Conservation (phyloP, 2,329 filamentous ascomycete species). For the Parastagonospora avenae region DNA sequence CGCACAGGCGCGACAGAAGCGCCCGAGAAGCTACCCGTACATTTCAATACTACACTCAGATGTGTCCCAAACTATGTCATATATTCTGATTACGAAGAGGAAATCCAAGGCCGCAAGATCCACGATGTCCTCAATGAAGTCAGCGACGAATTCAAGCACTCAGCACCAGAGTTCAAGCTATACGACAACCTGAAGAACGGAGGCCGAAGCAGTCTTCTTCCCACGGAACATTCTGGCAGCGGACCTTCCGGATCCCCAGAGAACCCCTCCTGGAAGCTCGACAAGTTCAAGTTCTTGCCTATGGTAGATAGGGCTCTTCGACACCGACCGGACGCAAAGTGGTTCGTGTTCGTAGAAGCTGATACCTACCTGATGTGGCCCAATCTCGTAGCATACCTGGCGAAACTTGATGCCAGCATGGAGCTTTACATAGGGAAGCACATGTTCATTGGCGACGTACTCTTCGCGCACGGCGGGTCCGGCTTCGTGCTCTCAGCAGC, state of each 20-base stretch:
- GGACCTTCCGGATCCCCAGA: constrained; percentile 39
- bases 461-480: constrained; percentile 54
- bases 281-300: constrained; percentile 65
- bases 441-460: constrained; percentile 50
- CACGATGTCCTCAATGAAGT: constrained; percentile 54
- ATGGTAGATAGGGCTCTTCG: constrained; percentile 57
- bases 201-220: constrained; percentile 49
- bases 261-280: constrained; percentile 57
- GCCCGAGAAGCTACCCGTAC: constrained; percentile 62
- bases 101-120: constrained; percentile 57
- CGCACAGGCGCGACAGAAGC: constrained; percentile 66
- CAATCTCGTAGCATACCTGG: constrained; percentile 49
- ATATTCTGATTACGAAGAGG: constrained; percentile 64
- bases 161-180: constrained; percentile 58
- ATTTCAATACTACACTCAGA: constrained; percentile 61
- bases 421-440: constrained; percentile 52
- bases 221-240: constrained; percentile 34
- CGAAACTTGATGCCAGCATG: constrained; percentile 45
- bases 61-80: constrained; percentile 62
- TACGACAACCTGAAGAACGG: constrained; percentile 56
- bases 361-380: constrained; percentile 46
- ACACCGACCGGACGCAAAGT: constrained; percentile 43
- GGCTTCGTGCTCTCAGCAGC: constrained; percentile 52
- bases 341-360: constrained; percentile 47
- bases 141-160: constrained; percentile 40